Conservation (phyloP, 2,329 filamentous ascomycete species). For the Fusarium sp. region DNA sequence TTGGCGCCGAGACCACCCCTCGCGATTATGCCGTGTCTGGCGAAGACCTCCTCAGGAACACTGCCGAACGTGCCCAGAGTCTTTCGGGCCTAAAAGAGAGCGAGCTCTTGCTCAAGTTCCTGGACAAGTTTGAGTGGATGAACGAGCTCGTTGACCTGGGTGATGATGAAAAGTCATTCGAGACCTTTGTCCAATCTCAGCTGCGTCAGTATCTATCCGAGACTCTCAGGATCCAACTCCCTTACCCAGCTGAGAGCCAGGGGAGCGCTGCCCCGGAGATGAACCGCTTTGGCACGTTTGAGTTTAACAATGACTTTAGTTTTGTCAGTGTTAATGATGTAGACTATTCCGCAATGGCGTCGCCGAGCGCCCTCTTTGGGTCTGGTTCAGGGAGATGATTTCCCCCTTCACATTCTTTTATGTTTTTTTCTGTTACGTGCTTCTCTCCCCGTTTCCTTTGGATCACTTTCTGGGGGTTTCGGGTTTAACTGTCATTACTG, state of each 20-base stretch:
- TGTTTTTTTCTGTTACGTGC: background rate
- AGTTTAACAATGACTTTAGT: conserved; percentile 13
- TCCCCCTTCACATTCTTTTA: background rate
- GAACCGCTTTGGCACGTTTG: background rate
- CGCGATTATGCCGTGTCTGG: background rate
- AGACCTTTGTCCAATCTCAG: conserved; percentile 27
- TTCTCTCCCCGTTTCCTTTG: background rate
- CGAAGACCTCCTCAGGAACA: conserved; percentile 23
- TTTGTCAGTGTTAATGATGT: background rate
- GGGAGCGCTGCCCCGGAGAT: background rate
- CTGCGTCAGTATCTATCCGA: conserved; percentile 34
- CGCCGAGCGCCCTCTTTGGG: background rate
- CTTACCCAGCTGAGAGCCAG: conserved; percentile 22
- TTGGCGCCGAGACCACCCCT: conserved; percentile 25
- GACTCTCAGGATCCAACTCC: conserved; percentile 32
- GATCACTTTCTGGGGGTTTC: background rate
- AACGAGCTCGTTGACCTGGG: conserved; percentile 31
- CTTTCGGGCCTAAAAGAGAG: conserved; percentile 21
- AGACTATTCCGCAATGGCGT: background rate
- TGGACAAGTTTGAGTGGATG: conserved; percentile 42
- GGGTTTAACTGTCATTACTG: background rate
- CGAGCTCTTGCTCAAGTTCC: conserved; percentile 36
- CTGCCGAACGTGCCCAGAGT: conserved; percentile 16
- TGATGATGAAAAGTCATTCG: conserved; percentile 38
- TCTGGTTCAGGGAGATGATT: background rate